Conservation (phyloP, 768 basidiomycete genomes). For the Fomitopsis pulvina region DNA sequence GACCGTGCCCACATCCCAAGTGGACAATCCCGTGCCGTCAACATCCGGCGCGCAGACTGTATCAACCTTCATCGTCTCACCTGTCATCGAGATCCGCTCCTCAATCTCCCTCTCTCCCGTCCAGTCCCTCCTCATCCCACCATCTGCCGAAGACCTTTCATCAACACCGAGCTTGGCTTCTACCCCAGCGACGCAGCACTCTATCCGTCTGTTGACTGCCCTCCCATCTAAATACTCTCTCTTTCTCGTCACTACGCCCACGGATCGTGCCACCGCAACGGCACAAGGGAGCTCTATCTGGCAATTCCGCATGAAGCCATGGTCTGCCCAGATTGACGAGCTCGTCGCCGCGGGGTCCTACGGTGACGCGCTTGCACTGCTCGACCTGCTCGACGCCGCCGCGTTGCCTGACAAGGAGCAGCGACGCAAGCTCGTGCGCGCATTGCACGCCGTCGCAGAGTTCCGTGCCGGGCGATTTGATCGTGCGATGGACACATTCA, state of each 20-base stretch:
- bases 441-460: slow-evolving; percentile 72
- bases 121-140: slow-evolving; percentile 63
- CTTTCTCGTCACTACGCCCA: slow-evolving; percentile 67
- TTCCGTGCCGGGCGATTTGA: slow-evolving; percentile 68
- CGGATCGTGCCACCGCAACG: slow-evolving; percentile 57
- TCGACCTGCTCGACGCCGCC: slow-evolving; percentile 60
- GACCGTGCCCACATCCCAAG: slow-evolving; percentile 34
- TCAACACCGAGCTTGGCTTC: slow-evolving; percentile 18
- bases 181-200: slow-evolving; percentile 27
- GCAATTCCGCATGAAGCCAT: slow-evolving; percentile 63
- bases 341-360: slow-evolving; percentile 64
- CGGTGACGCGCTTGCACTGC: slow-evolving; percentile 70
- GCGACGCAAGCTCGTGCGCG: slow-evolving; percentile 53
- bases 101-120: slow-evolving; percentile 55
- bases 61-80: slow-evolving; percentile 41
- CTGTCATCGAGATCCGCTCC: slow-evolving; percentile 65
- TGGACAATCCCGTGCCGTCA: slow-evolving; percentile 9
- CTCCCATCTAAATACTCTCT: slow-evolving; percentile 45
- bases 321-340: slow-evolving; percentile 83
- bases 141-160: slow-evolving; percentile 28
- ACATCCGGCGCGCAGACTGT: slow-evolving; percentile 21
- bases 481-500: slow-evolving; percentile 78
- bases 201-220: slow-evolving; percentile 60
- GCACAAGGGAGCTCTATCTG: slow-evolving; percentile 76
- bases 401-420: slow-evolving; percentile 60